Base-by-base conservation (phyloP, 2,329 filamentous ascomycete species). In the Proliferodiscus dingleyae region DNA sequence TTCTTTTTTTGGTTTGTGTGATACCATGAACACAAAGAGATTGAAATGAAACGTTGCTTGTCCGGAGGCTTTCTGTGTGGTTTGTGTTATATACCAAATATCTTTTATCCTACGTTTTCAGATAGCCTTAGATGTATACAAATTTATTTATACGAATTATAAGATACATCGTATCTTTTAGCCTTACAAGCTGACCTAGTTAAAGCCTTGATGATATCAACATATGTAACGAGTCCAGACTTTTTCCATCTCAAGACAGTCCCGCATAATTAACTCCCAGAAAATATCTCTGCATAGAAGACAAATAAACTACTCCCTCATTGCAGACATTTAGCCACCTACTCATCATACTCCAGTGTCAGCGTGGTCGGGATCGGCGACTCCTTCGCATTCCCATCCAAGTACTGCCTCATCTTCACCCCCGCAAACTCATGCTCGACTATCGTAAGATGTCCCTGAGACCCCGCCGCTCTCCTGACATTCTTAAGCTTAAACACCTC, bases 381-480 rank as follows among this genome's bases (percentile, higher is more conserved):
- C 58, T 76, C 73, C 46, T 64, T 69, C 8, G 71, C 63, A 54
- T 66, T 71, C 6, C 62, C 63, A 63, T 76, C 73, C 34, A 77
- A 58, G 52, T 75, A 77, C 42, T 68, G 61, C 56, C 66, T 66
- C 64, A 73, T 69, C 41, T 66, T 68, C 2, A 75, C 64, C 2
- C 72, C 73, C 6, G 67, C 71, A 54, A 75, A 58, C 15, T 72
- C 62, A 42, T 71, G 65, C 48, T 73, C 67, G 0, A 71, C 66
- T 9, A 64, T 63, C 2, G 59, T 64, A 42, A 77, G 74, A 15
- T 62, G 51, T 0, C 70, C 70, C 22, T 59, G 59, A 9, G 18
- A 56, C 2, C 68, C 69, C 7, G 50, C 36, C 1, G 67, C 67
- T 29, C 68, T 57, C 7, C 68, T 59, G 2, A 72, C 9, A 44